phyloP scores from a whole-genome alignment of 1,284 basidiomycete species.

The Phylloboletellus chloephorus region DNA sequence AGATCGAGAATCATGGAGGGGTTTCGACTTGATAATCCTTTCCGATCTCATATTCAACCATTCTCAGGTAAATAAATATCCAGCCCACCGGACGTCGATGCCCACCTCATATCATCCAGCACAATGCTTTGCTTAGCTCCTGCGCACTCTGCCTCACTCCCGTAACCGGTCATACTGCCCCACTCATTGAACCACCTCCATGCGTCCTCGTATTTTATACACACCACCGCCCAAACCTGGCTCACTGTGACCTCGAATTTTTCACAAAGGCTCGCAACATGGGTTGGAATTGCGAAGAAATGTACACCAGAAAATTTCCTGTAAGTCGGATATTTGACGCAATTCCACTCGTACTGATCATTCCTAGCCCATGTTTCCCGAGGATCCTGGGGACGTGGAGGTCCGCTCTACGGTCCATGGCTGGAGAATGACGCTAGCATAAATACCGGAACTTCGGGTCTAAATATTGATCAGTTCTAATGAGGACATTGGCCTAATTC shows the following conservation, averaged over 20 bases:
- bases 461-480: no score
- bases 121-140: conserved; percentile 76
- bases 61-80: conserved; percentile 51
- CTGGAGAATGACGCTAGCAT: conserved; percentile 51
- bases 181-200: conserved; percentile 33
- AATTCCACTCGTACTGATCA: background rate
- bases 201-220: conserved; percentile 86
- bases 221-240: conserved; percentile 85
- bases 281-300: conserved; percentile 75
- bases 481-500: no score
- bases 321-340: conserved; percentile 34
- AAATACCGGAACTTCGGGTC: background rate
- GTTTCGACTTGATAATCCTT: conserved; percentile 81
- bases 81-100: background rate
- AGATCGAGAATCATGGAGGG: conserved; percentile 18
- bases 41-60: conserved; percentile 92
- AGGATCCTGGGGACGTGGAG: conserved; percentile 75
- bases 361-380: conserved; percentile 77
- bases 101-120: conserved; percentile 40
- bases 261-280: conserved; percentile 60
- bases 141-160: conserved; percentile 49
- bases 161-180: conserved; percentile 1
- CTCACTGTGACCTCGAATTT: conserved; percentile 81
- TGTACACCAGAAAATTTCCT: conserved; percentile 62
- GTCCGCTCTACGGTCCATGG: conserved; percentile 75